Base-by-base conservation (phyloP, 2,329 filamentous ascomycete species). In the Phialocephala sp. region DNA sequence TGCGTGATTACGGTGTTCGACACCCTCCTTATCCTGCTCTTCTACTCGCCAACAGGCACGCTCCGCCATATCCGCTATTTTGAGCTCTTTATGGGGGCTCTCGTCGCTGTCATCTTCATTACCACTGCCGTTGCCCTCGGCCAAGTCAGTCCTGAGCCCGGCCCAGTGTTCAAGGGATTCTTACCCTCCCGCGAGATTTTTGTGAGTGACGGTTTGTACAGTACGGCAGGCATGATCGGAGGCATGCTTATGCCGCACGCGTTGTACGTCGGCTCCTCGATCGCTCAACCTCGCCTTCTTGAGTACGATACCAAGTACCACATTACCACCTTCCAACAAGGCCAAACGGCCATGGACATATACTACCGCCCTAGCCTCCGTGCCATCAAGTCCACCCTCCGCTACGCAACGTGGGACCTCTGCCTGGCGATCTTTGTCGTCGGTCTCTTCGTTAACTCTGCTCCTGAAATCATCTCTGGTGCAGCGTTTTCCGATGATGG, bases 201-300 rank as follows among this genome's bases (percentile, higher is more conserved):
- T 8, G 56, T 60, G 3, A 52, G 56, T n/a, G 9, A 55, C 1
- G 60, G 61, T 22, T 24, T 63, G 8, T 64, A 55, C 35, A 3
- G 20, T 6, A 32, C 62, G 1, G 50, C 39, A 32, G 62, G 18
- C 18, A 60, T 64, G 15, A 12, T 64, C 18, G 62, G 62, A 37
- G 62, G 56, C 3, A 64, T 55, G 8, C 43, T 64, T 5, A 64
- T 64, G 62, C 62, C 62, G 15, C 62, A 64, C 24, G 18, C 56
- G 3, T 20, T 64, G 5, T 64, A 60, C 20, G 24, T 64, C 15
- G 62, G 62, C n/a, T 55, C 45, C 22, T 32, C 24, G 2, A 43
- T 64, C 27, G 62, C 36, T 15, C 62, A 64, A 37, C 43, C 45
- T 12, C 62, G 62, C 35, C 24, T 63, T 18, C 24, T 50, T 4